phyloP scores from a whole-genome alignment of 805 yeast genomes.

The Nakazawaea ambrosiae region DNA sequence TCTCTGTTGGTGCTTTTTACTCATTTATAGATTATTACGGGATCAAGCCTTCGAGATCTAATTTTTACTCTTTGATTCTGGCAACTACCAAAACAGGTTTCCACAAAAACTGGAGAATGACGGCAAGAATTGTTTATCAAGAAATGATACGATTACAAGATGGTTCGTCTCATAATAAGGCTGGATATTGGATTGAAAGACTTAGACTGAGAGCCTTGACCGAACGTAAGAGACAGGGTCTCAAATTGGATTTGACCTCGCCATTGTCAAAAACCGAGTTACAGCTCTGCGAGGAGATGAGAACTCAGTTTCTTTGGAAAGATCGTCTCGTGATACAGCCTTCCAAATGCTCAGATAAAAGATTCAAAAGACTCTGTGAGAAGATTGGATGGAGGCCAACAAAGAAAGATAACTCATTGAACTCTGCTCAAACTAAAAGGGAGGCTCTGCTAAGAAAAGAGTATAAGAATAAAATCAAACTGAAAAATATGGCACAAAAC shows the following conservation, averaged over 20 bases:
- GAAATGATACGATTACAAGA: constrained; percentile 8
- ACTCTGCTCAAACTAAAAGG: too few relatives aligned
- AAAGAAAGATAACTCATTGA: too few relatives aligned
- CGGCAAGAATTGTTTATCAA: constrained; percentile 14
- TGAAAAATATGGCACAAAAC: neutral
- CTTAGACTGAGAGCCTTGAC: constrained; percentile 25
- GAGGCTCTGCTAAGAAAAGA: too few relatives aligned
- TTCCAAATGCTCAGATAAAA: too few relatives aligned
- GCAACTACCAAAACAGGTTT: constrained; percentile 26
- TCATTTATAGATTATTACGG: constrained; percentile 20
- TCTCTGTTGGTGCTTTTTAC: constrained; percentile 25
- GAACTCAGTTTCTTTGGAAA: constrained; percentile 2
- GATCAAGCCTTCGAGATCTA: constrained; percentile 23
- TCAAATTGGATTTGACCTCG: constrained; percentile 10
- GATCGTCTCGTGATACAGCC: too few relatives aligned
- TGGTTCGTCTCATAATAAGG: constrained; percentile 5
- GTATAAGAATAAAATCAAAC: neutral
- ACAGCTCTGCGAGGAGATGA: constrained; percentile 1
- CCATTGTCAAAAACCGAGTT: constrained; percentile 12
- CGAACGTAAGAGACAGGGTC: constrained; percentile 17
- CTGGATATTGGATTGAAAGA: constrained; percentile 14
- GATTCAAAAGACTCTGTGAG: too few relatives aligned
- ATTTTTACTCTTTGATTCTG: constrained; percentile 28
- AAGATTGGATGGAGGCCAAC: too few relatives aligned
- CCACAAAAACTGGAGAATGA: constrained; percentile 14